Conservation (phyloP, 108 stramenopile genomes). For the Stephanodiscus minutulus region DNA sequence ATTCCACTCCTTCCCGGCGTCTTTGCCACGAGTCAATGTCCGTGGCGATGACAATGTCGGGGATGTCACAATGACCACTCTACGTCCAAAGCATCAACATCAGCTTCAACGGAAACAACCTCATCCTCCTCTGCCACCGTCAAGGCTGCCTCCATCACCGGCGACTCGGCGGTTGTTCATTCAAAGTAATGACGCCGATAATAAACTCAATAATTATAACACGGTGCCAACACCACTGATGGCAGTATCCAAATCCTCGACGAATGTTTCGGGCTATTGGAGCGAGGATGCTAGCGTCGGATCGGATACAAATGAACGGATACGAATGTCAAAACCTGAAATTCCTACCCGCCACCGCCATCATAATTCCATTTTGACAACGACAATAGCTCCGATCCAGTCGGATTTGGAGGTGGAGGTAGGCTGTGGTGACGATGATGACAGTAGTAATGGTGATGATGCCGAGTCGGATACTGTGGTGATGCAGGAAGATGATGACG, state of each 20-base stretch:
- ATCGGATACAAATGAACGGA: constrained; percentile 13
- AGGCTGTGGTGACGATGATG: constrained; percentile 8
- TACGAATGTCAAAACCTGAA: constrained; percentile 10
- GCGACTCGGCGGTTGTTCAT: constrained; percentile 50
- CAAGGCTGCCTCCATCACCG: constrained; percentile 42
- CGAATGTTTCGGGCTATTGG: constrained; percentile 43
- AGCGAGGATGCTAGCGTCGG: constrained; percentile 11
- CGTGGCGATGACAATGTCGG: constrained; percentile 8
- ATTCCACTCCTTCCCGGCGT: constrained; percentile 83
- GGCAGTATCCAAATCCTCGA: constrained; percentile 18
- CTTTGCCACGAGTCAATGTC: constrained; percentile 70
- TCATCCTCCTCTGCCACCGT: constrained; percentile 2
- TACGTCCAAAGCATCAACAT: constrained; percentile 12
- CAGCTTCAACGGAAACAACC: constrained; percentile 20
- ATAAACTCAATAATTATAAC: neutral
- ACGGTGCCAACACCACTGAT: constrained; percentile 12
- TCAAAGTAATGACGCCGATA: neutral
- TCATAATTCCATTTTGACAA: constrained; percentile 6
- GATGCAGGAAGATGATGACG: constrained; percentile 47
- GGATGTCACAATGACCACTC: neutral
- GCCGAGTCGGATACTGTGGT: constrained; percentile 38
- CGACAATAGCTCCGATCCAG: neutral
- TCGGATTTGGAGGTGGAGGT: constrained; percentile 11
- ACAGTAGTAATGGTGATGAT: constrained; percentile 37
- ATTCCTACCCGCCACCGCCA: constrained; percentile 4